Conservation (phyloP, 768 basidiomycete genomes). For the Albatrellus ellisii region DNA sequence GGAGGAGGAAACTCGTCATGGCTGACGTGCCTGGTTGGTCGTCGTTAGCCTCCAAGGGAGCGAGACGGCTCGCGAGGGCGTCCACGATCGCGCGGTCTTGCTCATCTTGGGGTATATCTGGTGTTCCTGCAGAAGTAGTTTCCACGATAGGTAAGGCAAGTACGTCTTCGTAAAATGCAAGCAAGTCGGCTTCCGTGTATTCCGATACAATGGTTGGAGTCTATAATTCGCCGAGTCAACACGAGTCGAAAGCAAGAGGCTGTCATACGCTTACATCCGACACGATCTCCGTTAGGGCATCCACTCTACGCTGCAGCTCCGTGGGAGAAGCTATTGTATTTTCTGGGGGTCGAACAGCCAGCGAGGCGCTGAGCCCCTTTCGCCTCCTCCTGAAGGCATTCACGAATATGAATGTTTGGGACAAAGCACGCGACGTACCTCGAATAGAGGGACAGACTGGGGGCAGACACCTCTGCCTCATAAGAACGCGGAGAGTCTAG, state of each 20-base stretch:
- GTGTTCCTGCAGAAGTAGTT: too few relatives aligned
- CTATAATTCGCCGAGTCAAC: background rate
- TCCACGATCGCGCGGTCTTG: slow-evolving; percentile 19
- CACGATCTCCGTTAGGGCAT: slow-evolving; percentile 6
- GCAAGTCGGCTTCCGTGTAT: slow-evolving; percentile 26
- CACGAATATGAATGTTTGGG: background rate
- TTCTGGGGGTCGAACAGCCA: background rate
- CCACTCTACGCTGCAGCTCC: slow-evolving; percentile 9
- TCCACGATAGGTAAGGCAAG: slow-evolving; percentile 18
- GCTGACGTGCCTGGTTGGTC: background rate
- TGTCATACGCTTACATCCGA: background rate
- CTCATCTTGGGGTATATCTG: slow-evolving; percentile 3
- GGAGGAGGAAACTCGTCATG: background rate
- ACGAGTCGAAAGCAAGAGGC: background rate
- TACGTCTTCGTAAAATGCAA: slow-evolving; percentile 29
- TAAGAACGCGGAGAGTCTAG: background rate
- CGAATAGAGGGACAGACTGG: background rate
- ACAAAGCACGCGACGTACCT: background rate
- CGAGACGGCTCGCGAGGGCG: too few relatives aligned
- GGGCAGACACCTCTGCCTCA: background rate
- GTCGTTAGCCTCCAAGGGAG: background rate
- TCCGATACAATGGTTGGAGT: background rate
- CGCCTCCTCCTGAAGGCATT: background rate
- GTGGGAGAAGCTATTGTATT: background rate
- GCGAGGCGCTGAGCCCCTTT: background rate